Conservation (phyloP, 768 basidiomycete genomes). For the Gymnopilus junonius region DNA sequence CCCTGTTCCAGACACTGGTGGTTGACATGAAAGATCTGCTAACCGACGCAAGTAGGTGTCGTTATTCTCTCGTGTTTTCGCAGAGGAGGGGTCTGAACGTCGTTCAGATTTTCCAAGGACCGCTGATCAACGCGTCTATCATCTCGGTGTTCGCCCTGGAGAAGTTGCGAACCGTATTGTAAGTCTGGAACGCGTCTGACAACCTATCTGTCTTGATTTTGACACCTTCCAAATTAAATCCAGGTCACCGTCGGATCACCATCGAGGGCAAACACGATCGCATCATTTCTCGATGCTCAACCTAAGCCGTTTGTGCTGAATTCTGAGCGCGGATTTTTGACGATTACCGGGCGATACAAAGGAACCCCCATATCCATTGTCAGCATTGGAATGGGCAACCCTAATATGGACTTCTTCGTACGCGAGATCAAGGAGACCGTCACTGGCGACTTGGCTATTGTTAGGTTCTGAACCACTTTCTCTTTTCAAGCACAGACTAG, state of each 20-base stretch:
- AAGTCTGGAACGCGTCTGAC: conserved; percentile 21
- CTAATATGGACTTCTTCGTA: conserved; percentile 87
- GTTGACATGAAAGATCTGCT: conserved; percentile 61
- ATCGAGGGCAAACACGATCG: conserved; percentile 65
- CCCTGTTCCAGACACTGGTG: neutral
- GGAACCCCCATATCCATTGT: conserved; percentile 70
- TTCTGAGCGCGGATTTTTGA: conserved; percentile 79
- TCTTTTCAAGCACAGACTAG: neutral
- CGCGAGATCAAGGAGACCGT: conserved; percentile 79
- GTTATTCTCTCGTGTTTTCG: neutral
- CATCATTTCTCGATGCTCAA: conserved; percentile 60
- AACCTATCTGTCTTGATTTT: neutral
- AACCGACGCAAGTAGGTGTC: conserved; percentile 67
- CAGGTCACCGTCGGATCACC: conserved; percentile 79
- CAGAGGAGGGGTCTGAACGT: neutral
- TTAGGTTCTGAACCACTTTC: conserved; percentile 41
- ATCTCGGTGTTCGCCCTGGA: conserved; percentile 73
- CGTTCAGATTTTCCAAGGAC: conserved; percentile 76
- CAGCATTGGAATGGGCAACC: conserved; percentile 83
- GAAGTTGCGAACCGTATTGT: conserved; percentile 86
- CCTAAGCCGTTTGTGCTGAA: conserved; percentile 64
- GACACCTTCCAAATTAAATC: neutral
- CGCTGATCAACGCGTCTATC: conserved; percentile 75
- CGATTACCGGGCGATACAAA: conserved; percentile 69
- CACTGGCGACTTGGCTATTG: conserved; percentile 58